Conservation (phyloP, 345 rosid species). For the Balakata baccata region DNA sequence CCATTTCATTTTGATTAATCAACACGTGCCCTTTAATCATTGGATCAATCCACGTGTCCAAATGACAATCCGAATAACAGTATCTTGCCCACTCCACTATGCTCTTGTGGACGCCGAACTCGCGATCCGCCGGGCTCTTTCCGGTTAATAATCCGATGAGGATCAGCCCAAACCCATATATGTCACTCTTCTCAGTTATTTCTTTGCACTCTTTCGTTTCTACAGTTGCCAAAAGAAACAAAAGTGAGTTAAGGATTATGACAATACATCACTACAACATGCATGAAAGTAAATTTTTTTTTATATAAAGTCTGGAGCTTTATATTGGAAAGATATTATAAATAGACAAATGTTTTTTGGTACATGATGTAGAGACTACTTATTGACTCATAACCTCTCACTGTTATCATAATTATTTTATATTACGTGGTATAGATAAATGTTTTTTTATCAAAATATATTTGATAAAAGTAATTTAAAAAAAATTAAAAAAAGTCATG, state of each 20-base stretch:
- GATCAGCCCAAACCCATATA: conserved; percentile 63
- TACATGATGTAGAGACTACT: too few species aligned
- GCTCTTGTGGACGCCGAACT: conserved; percentile 48
- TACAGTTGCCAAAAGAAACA: conserved; percentile 15
- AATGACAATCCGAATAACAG: conserved; percentile 68
- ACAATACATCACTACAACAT: too few species aligned
- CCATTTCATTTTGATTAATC: conserved; percentile 36
- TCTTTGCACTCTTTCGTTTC: conserved; percentile 58
- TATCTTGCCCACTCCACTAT: conserved; percentile 69
- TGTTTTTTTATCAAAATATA: too few species aligned
- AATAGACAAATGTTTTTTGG: too few species aligned
- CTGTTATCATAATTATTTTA: too few species aligned
- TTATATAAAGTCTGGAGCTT: too few species aligned
- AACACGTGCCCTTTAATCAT: conserved; percentile 32
- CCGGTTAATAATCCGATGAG: conserved; percentile 71
- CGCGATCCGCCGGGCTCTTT: conserved; percentile 52
- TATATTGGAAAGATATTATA: too few species aligned
- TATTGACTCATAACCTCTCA: too few species aligned
- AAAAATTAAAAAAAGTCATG: too few species aligned
- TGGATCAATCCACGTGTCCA: conserved; percentile 68
- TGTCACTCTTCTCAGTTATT: conserved; percentile 55
- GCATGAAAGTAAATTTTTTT: too few species aligned
- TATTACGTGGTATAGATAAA: too few species aligned
- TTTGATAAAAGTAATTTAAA: too few species aligned
- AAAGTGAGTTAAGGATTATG: background rate